Evolutionary conservation across 139 green algal species (phyloP).

Genomic region (Closterium sp.): DNA sequence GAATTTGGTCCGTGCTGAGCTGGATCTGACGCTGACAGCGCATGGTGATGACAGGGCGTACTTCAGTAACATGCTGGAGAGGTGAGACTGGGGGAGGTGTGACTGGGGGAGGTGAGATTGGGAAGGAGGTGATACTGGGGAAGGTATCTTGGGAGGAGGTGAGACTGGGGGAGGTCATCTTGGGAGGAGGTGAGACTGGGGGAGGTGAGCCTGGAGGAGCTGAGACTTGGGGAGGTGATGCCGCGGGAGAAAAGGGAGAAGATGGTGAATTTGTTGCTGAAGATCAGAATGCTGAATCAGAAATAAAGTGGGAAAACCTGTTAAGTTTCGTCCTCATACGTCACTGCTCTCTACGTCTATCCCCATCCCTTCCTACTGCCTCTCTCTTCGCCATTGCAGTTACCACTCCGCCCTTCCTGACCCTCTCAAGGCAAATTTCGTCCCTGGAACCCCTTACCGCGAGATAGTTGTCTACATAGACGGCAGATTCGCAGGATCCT

Average conservation of each 20-base stretch:
- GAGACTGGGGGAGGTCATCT: no score
- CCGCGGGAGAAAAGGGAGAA: no score
- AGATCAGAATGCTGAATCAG: no score
- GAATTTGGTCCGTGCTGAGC: not conserved
- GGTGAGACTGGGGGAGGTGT: not conserved
- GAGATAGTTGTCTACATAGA: constrained; percentile 21
- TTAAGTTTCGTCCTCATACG: no score
- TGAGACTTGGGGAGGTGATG: no score
- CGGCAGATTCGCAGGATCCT: not conserved
- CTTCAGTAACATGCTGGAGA: not conserved
- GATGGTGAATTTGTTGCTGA: no score
- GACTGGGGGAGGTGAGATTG: not conserved
- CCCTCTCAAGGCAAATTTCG: not conserved
- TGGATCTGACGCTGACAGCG: not conserved
- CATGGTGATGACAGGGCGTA: not conserved
- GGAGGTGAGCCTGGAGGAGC: no score
- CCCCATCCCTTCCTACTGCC: not conserved
- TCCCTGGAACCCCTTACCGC: not conserved
- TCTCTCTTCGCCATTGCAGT: not conserved
- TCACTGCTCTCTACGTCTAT: not conserved
- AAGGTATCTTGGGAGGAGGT: no score
- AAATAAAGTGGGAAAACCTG: no score
- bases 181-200: no score
- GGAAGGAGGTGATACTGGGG: not conserved
- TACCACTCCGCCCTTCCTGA: not conserved